Base-by-base conservation (phyloP, 352 stramenopile species). In the Lagenidium sp. region DNA sequence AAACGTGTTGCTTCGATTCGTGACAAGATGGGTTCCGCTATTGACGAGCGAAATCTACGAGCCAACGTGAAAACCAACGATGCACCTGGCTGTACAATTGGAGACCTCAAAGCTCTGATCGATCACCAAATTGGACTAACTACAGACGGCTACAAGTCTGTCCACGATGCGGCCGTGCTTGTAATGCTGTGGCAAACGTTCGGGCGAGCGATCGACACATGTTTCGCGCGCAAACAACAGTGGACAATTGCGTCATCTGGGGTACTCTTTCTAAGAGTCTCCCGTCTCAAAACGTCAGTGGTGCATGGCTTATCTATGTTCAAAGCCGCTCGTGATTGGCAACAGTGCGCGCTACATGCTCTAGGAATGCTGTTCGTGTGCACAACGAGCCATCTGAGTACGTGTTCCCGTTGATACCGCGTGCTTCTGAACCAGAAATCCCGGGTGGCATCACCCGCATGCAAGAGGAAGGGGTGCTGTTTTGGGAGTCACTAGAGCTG, bases 41-140 rank as follows among this genome's bases (percentile, higher is more conserved):
- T 62, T n/a, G 52, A 61, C 10, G 47, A 56, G 22, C 37, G 40
- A 16, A 58, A 65, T 35, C 7, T 65, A n/a, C 13, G 28, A 10
- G 20, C 28, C 0, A 54, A 49, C 15, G 24, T 61, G 10, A 42
- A 57, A 36, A 50, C 39, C 1, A 52, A 51, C n/a, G 57, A 51
- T 4, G 51, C 42, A 7, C 56, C 51, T 5, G 56, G 28, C 1
- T 57, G 52, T 29, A 58, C 41, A 19, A 16, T 65, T 2, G 39
- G 41, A 4, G 38, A 60, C 34, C 13, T 59, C 18, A 22, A 44
- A 31, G 13, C 38, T 11, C 37, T 59, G 10, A 42, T 63, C 4
- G 18, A 50, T 8, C 25, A 13, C 13, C 37, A 52, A 53, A 19
- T 43, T 6, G 39, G 29, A 18, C 28, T 24, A 13, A 38, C n/a